phyloP scores from a whole-genome alignment of 306 rosid genomes.

The Quercus rubra region DNA sequence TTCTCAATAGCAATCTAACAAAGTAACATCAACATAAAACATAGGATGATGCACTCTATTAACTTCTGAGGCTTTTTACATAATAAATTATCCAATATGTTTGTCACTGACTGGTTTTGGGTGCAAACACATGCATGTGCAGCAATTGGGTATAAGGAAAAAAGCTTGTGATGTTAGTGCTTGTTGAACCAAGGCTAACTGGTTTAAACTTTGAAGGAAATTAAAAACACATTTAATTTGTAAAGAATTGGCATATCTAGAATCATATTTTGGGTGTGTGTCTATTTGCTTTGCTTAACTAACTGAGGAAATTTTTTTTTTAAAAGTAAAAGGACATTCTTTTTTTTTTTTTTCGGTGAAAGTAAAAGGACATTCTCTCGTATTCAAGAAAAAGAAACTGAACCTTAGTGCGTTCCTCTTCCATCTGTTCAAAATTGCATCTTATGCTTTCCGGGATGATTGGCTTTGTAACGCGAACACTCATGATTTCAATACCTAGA shows the following conservation, averaged over 20 bases:
- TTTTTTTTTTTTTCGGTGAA: too few relatives aligned
- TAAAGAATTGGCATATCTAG: neutral
- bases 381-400: conserved; percentile 21
- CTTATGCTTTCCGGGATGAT: conserved; percentile 72
- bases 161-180: too few relatives aligned
- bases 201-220: neutral
- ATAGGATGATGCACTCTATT: neutral
- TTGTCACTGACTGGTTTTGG: neutral
- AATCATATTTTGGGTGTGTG: neutral
- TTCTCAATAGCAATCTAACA: conserved; percentile 61
- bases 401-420: conserved; percentile 94
- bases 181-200: neutral
- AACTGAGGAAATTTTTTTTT: neutral
- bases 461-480: conserved; percentile 92
- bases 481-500: conserved; percentile 84
- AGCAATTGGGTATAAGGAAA: too few relatives aligned
- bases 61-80: neutral
- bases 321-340: neutral
- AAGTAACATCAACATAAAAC: neutral
- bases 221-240: neutral
- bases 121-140: neutral
- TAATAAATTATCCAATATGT: neutral
- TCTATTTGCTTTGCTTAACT: too few relatives aligned
- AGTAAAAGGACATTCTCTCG: neutral
- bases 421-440: conserved; percentile 83